phyloP scores from a whole-genome alignment of 176 grass and related monocot species.

The Puccinellia tenuiflora region DNA sequence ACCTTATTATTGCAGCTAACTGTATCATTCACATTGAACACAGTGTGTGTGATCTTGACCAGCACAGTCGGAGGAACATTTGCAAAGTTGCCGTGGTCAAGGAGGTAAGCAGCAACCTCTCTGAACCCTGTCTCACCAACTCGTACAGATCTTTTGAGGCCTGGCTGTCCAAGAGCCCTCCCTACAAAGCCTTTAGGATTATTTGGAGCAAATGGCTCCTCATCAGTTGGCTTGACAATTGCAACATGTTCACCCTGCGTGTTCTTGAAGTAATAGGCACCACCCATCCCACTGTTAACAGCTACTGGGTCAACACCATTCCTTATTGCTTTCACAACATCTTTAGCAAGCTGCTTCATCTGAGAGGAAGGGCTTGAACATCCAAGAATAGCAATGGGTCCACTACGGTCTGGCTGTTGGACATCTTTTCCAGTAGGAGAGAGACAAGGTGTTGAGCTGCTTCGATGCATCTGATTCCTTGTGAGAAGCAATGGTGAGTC shows the following conservation, averaged over 20 bases:
- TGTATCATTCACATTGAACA: conserved; percentile 78
- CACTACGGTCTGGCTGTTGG: conserved; percentile 54
- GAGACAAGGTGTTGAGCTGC: conserved; percentile 87
- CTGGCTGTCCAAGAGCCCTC: conserved; percentile 74
- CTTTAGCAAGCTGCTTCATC: conserved; percentile 80
- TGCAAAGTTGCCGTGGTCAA: conserved; percentile 68
- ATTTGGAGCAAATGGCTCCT: conserved; percentile 95
- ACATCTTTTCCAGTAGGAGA: conserved; percentile 66
- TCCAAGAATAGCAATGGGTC: conserved; percentile 74
- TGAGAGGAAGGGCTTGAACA: conserved; percentile 56
- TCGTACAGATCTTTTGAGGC: conserved; percentile 84
- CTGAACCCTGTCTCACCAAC: conserved; percentile 91
- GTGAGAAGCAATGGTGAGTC: conserved; percentile 80
- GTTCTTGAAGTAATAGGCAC: conserved; percentile 92
- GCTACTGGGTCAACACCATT: conserved; percentile 72
- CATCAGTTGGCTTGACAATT: conserved; percentile 96
- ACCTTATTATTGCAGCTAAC: conserved; percentile 38
- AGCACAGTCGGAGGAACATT: conserved; percentile 86
- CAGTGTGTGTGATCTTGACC: conserved; percentile 81
- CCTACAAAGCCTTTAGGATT: conserved; percentile 95
- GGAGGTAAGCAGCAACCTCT: conserved; percentile 86
- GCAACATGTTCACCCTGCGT: conserved; percentile 64
- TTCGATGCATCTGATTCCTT: conserved; percentile 72
- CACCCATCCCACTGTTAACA: conserved; percentile 79
- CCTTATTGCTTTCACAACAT: conserved; percentile 66